These are phyloP conservation scores for Sarocladiaceae sp. DNA, from an alignment of 2,329 filamentous ascomycete species.

Conservation along the genomic window DNA sequence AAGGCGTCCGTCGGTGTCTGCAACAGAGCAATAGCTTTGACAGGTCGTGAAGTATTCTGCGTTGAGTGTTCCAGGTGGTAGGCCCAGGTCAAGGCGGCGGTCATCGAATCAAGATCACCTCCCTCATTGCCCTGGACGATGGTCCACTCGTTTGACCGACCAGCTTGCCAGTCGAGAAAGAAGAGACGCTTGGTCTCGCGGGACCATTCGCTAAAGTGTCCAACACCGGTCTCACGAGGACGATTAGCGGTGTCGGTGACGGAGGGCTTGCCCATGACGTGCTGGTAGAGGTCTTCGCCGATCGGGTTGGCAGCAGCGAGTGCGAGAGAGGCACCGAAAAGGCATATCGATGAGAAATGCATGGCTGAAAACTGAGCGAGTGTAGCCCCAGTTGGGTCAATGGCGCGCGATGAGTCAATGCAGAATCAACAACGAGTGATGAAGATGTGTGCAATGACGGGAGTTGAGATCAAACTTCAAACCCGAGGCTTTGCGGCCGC, in stretches of 20 bases:
- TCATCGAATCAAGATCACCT: constrained; percentile 10
- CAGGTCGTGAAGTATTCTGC: constrained; percentile 31
- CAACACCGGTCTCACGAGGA: constrained; percentile 25
- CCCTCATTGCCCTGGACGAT: constrained; percentile 35
- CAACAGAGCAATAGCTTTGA: constrained; percentile 39
- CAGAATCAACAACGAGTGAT: too few relatives aligned
- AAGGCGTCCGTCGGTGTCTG: constrained; percentile 38
- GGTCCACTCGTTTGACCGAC: constrained; percentile 34
- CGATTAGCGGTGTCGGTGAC: background rate
- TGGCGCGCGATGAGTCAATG: background rate
- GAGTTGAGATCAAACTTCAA: too few relatives aligned
- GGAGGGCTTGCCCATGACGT: constrained; percentile 12
- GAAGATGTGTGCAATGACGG: too few relatives aligned
- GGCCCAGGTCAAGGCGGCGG: constrained; percentile 38
- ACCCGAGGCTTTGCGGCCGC: too few relatives aligned
- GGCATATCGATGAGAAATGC: constrained; percentile 2
- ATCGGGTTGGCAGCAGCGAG: background rate
- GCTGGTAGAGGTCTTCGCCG: constrained; percentile 6
- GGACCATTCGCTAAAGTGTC: constrained; percentile 43
- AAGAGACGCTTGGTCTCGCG: constrained; percentile 38
- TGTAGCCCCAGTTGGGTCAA: background rate
- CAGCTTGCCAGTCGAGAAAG: constrained; percentile 39
- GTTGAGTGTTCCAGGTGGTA: constrained; percentile 39
- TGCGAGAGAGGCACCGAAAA: constrained; percentile 2
- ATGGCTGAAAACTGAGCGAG: background rate